Conservation (phyloP, 345 rosid genomes). For the Nasturtium officinale region DNA sequence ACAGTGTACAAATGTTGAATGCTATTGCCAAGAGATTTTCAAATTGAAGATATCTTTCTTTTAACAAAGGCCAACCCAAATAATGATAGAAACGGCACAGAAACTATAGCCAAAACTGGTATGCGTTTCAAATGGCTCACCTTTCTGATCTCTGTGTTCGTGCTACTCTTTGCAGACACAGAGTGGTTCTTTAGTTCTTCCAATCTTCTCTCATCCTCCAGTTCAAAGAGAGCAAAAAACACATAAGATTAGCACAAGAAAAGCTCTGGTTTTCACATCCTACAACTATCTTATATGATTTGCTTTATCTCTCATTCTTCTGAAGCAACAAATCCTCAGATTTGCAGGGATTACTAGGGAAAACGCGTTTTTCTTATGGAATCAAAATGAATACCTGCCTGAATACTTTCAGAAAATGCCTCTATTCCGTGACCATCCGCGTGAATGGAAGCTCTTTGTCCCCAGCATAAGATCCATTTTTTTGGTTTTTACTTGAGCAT, state of each 20-base stretch:
- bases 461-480: constrained; percentile 31
- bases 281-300: background rate
- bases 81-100: constrained; percentile 31
- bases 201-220: constrained; percentile 37
- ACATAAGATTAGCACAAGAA: constrained; percentile 28
- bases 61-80: constrained; percentile 32
- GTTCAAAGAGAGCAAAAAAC: constrained; percentile 21
- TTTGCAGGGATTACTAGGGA: background rate
- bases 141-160: constrained; percentile 6
- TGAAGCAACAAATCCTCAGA: constrained; percentile 2
- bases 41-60: constrained; percentile 5
- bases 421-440: constrained; percentile 45
- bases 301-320: background rate
- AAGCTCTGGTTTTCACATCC: background rate
- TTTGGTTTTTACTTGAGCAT: constrained; percentile 33
- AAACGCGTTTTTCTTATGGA: background rate
- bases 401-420: constrained; percentile 39
- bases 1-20: constrained; percentile 22
- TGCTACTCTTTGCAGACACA: constrained; percentile 14
- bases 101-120: constrained; percentile 19
- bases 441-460: constrained; percentile 39
- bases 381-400: constrained; percentile 59
- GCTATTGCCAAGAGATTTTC: constrained; percentile 11
- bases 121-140: constrained; percentile 9
- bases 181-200: constrained; percentile 12